Evolutionary conservation across 1,284 basidiomycete genomes (phyloP).

Genomic region (Mycosarcoma maydis): DNA sequence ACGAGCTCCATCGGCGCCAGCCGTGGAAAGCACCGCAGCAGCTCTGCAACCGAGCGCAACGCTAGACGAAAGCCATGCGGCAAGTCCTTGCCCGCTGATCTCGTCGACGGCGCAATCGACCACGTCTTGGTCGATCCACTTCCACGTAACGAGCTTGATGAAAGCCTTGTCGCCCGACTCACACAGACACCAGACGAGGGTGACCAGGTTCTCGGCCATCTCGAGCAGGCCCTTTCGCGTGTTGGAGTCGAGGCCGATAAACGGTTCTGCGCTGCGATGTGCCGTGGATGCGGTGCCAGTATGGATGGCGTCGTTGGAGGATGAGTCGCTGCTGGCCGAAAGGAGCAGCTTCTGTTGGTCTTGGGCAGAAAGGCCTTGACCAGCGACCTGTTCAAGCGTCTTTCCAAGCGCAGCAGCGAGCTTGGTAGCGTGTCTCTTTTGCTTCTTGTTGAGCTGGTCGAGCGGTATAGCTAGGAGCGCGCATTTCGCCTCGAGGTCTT

Average conservation of each 20-base stretch:
- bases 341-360: slow-evolving; percentile 26
- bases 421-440: slow-evolving; percentile 61
- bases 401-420: slow-evolving; percentile 46
- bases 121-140: slow-evolving; percentile 41
- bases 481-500: slow-evolving; percentile 38
- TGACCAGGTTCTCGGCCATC: slow-evolving; percentile 54
- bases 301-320: slow-evolving; percentile 17
- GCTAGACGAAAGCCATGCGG: slow-evolving; percentile 49
- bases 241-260: slow-evolving; percentile 38
- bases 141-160: slow-evolving; percentile 41
- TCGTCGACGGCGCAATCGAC: slow-evolving; percentile 19
- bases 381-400: slow-evolving; percentile 29
- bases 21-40: slow-evolving; percentile 28
- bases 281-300: background rate
- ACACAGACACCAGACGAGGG: slow-evolving; percentile 47
- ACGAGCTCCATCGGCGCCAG: slow-evolving; percentile 22
- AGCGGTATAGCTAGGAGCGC: slow-evolving; percentile 52
- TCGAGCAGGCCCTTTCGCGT: slow-evolving; percentile 51
- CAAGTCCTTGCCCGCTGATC: slow-evolving; percentile 38
- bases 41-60: slow-evolving; percentile 42
- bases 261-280: slow-evolving; percentile 23
- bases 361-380: slow-evolving; percentile 29
- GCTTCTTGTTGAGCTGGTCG: slow-evolving; percentile 66
- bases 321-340: background rate
- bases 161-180: slow-evolving; percentile 53